These are phyloP conservation scores for Astragalus glycyphyllos DNA, from an alignment of 306 rosid species.

Conservation along the genomic window DNA sequence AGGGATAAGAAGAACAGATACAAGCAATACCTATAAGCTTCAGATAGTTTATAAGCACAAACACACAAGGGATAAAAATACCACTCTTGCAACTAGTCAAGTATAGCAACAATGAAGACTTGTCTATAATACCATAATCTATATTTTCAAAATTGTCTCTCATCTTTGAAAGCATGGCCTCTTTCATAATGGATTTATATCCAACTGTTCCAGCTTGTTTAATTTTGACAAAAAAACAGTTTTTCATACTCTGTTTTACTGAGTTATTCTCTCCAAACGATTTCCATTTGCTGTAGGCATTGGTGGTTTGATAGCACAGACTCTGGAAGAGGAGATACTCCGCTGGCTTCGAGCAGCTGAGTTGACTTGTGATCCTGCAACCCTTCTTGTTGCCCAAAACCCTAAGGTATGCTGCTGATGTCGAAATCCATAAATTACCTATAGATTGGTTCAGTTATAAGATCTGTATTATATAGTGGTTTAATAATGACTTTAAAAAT, in stretches of 20 bases:
- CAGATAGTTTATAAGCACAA: no score
- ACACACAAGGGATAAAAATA: no score
- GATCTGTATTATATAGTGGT: conserved; percentile 20
- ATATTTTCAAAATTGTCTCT: conserved; percentile 10
- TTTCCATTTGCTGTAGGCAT: conserved; percentile 62
- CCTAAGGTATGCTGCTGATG: conserved; percentile 72
- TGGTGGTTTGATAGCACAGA: conserved; percentile 88
- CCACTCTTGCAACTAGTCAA: conserved; percentile 21
- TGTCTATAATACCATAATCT: conserved; percentile 1
- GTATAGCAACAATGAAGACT: conserved; percentile 30
- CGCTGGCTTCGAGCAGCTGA: conserved; percentile 99
- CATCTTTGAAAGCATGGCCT: conserved; percentile 30
- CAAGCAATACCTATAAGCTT: no score
- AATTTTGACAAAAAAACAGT: conserved; percentile 18
- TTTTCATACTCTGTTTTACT: conserved; percentile 23
- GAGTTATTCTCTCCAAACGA: conserved; percentile 16
- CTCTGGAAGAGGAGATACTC: conserved; percentile 86
- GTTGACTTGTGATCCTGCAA: conserved; percentile 97
- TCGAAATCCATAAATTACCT: conserved; percentile 10
- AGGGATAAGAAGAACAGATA: no score
- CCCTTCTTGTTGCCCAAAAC: conserved; percentile 99
- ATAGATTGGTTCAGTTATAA: conserved; percentile 14
- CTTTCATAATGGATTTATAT: conserved; percentile 20
- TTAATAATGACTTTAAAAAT: conserved; percentile 44
- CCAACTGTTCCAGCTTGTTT: background rate